phyloP scores from a whole-genome alignment of 139 green algal genomes.

The Astrephomene gubernaculifera region DNA sequence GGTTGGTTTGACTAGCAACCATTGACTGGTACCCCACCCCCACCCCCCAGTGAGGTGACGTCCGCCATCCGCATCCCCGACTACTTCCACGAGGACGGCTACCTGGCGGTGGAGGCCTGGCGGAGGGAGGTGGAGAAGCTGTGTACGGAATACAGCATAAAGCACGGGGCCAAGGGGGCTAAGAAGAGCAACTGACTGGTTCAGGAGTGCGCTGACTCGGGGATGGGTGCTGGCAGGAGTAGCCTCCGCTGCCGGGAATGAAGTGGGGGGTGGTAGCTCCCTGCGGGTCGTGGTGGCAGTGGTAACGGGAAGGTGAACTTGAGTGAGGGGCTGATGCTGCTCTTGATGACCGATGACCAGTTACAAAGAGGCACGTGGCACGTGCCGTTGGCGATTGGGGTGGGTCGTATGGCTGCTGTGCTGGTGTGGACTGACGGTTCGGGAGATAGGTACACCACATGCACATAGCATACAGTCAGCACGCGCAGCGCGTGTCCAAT shows the following conservation, averaged over 20 bases:
- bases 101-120: slow-evolving; percentile 57
- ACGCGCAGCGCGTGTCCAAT: too few relatives aligned
- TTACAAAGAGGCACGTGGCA: background rate
- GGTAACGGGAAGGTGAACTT: background rate
- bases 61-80: slow-evolving; percentile 43
- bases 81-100: slow-evolving; percentile 68
- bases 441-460: too few relatives aligned
- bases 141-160: slow-evolving; percentile 17
- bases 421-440: too few relatives aligned
- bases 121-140: slow-evolving; percentile 48
- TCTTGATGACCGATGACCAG: background rate
- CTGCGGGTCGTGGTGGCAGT: background rate
- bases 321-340: background rate
- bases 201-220: background rate
- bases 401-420: too few relatives aligned
- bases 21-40: too few relatives aligned
- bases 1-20: too few relatives aligned
- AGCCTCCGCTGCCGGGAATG: background rate
- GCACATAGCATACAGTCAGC: too few relatives aligned
- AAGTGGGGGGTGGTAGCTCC: background rate
- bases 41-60: slow-evolving; percentile 41
- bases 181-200: slow-evolving; percentile 54
- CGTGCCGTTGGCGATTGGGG: too few relatives aligned
- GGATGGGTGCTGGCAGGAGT: background rate
- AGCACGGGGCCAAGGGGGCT: background rate